Percentiles rank a stretch among this genome's conserved stretches.
Evolutionary conservation across 2,329 filamentous ascomycete genomes (phyloP).

Genomic region (Fusarium hostae): DNA sequence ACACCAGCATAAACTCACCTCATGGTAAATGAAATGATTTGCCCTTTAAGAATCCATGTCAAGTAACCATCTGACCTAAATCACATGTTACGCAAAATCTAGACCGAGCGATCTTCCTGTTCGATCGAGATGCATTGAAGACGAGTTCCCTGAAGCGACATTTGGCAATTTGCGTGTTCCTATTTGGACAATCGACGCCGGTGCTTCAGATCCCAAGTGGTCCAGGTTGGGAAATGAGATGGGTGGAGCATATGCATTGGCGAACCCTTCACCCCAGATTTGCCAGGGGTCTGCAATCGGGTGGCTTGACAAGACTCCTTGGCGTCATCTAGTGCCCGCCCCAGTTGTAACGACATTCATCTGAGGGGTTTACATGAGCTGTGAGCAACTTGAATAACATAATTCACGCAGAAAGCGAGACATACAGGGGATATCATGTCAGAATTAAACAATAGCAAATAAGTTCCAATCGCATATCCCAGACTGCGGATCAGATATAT

Average conservation of each 20-base stretch:
- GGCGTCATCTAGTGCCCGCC: not conserved
- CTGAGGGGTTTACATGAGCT: not conserved
- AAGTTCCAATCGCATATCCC: conserved; percentile 33
- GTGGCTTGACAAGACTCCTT: conserved; percentile 19
- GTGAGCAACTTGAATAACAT: not conserved
- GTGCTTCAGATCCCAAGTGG: conserved; percentile 10
- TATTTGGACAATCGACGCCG: not conserved
- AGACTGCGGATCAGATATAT: conserved; percentile 60
- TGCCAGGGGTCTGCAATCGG: conserved; percentile 6
- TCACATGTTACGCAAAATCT: not conserved
- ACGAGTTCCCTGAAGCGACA: conserved; percentile 5
- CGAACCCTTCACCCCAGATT: conserved; percentile 36
- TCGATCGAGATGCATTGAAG: not conserved
- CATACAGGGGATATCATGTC: not conserved
- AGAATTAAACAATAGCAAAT: conserved; percentile 14
- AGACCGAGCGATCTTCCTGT: not conserved
- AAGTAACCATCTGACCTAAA: conserved; percentile 5
- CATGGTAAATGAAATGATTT: not conserved
- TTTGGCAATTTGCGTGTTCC: conserved; percentile 24
- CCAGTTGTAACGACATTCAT: conserved; percentile 1
- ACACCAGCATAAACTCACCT: not conserved
- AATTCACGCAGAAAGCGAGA: not conserved
- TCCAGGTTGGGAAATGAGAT: conserved; percentile 37
- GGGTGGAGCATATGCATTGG: conserved; percentile 7
- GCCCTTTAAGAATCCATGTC: not conserved